Conservation (phyloP, 495 filamentous ascomycete genomes). For the Penicillium daleae region DNA sequence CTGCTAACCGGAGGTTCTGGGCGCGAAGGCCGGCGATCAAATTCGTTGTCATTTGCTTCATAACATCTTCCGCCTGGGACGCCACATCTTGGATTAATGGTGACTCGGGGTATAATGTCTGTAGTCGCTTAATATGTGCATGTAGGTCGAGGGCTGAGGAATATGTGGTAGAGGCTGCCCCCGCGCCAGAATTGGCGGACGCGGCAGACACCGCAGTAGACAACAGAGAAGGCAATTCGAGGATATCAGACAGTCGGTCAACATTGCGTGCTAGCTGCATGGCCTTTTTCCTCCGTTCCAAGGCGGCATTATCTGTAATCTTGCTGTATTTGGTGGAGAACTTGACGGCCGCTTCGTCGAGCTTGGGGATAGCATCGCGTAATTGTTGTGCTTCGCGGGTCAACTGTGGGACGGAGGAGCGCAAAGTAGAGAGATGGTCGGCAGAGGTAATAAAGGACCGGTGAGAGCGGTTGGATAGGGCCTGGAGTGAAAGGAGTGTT, state of each 20-base stretch:
- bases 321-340: constrained; percentile 85
- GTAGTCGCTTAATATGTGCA: constrained; percentile 88
- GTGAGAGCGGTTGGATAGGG: constrained; percentile 90
- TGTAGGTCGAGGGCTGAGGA: constrained; percentile 89
- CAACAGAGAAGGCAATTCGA: constrained; percentile 88
- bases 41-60: constrained; percentile 85
- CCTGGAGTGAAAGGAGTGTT: constrained; percentile 82
- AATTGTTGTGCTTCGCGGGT: constrained; percentile 65
- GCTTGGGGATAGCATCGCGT: constrained; percentile 70
- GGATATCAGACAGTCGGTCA: constrained; percentile 85
- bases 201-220: constrained; percentile 71
- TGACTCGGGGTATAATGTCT: constrained; percentile 80
- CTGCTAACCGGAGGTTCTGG: constrained; percentile 83
- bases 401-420: constrained; percentile 67
- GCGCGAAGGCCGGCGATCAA: constrained; percentile 77
- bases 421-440: constrained; percentile 72
- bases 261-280: constrained; percentile 87
- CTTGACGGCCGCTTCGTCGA: constrained; percentile 75
- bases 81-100: constrained; percentile 72
- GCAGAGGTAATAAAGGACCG: constrained; percentile 82
- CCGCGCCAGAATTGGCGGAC: constrained; percentile 49
- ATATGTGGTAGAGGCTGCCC: constrained; percentile 71
- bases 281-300: constrained; percentile 78
- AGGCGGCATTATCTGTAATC: constrained; percentile 70
- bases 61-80: constrained; percentile 80